A percentile compares a stretch with the other conserved stretches of the same genome.
Evolutionary conservation across 176 grass and related monocot genomes (phyloP).

Genomic region (Carex littledalei): DNA sequence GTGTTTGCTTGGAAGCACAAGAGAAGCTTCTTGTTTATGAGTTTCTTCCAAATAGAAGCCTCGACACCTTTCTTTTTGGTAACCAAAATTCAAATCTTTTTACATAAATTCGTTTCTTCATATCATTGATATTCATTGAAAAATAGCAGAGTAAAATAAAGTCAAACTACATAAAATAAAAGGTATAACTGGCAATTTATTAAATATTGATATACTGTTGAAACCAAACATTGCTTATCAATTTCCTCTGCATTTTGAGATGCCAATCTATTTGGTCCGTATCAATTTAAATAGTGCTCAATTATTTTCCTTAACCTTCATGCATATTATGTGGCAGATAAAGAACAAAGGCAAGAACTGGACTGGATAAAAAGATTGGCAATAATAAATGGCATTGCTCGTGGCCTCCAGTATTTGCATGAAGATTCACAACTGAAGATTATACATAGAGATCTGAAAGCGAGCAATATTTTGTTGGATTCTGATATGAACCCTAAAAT

Average conservation of each 20-base stretch:
- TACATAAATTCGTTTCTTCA: background rate
- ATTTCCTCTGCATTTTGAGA: background rate
- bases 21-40: constrained; percentile 68
- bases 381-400: constrained; percentile 49
- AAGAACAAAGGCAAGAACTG: constrained; percentile 2
- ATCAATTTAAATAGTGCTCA: background rate
- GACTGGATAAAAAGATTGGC: constrained; percentile 35
- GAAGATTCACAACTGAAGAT: constrained; percentile 42
- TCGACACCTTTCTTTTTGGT: constrained; percentile 60
- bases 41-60: constrained; percentile 66
- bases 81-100: background rate
- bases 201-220: background rate
- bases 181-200: background rate
- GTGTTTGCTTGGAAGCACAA: constrained; percentile 55
- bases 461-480: constrained; percentile 68
- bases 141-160: background rate
- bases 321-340: constrained; percentile 28
- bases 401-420: constrained; percentile 74
- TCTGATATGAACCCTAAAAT: constrained; percentile 55
- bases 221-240: background rate
- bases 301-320: background rate
- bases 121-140: background rate
- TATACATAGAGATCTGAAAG: constrained; percentile 72
- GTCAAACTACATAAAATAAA: background rate
- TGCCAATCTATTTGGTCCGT: background rate